Conservation (phyloP, 441 rosid genomes). For the Viola pubescens region DNA sequence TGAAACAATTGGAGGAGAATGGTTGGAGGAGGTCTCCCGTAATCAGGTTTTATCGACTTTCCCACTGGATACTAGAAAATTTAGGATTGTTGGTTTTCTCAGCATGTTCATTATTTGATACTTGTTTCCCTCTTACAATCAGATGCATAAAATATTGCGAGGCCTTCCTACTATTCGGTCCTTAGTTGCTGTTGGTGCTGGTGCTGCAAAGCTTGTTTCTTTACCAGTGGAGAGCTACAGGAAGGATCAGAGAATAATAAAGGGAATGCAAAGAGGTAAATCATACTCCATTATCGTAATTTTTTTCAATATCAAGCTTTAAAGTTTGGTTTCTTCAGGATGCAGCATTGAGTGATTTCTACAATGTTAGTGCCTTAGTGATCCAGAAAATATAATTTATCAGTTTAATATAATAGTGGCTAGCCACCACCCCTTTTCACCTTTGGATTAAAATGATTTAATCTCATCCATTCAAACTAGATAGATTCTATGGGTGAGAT, state of each 20-base stretch:
- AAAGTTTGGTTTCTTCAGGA: not conserved
- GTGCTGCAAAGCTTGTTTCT: conserved; percentile 81
- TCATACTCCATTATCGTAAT: conserved; percentile 2
- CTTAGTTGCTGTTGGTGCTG: conserved; percentile 67
- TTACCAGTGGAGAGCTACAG: conserved; percentile 85
- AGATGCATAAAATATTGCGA: conserved; percentile 70
- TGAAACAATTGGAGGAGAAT: conserved; percentile 89
- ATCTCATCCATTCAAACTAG: too few relatives aligned
- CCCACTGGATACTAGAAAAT: conserved; percentile 9
- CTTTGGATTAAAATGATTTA: too few relatives aligned
- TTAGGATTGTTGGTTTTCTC: conserved; percentile 7
- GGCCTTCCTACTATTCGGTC: conserved; percentile 86
- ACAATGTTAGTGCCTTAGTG: not conserved
- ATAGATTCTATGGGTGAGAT: too few relatives aligned
- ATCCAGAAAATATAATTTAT: too few relatives aligned
- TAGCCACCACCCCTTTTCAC: too few relatives aligned
- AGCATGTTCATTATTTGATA: conserved; percentile 10
- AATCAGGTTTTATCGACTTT: conserved; percentile 61
- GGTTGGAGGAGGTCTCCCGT: conserved; percentile 97
- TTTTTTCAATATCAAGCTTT: not conserved
- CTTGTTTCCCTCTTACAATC: conserved; percentile 18
- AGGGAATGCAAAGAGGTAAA: conserved; percentile 96
- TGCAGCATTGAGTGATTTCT: not conserved
- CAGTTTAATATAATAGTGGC: too few relatives aligned
- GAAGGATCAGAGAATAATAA: conserved; percentile 78